Evolutionary conservation across 2,329 filamentous ascomycete species (phyloP), one percentile per base, ranked within the genome.

Genomic region (Pyricularia pennisetigena): DNA sequence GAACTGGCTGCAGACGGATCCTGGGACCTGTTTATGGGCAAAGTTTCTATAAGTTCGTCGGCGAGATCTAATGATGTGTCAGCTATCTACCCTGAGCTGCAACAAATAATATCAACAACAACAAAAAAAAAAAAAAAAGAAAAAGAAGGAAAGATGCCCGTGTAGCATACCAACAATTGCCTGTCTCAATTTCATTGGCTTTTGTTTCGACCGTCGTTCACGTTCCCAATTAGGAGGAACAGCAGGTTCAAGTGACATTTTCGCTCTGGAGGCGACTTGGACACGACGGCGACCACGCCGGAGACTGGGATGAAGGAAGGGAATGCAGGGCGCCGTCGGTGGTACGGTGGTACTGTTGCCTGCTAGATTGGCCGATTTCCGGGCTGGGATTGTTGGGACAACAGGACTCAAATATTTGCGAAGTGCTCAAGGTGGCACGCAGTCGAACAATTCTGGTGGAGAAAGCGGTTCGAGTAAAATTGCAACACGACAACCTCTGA

Each of bases 1-100:
- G 78, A 73, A 20, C 74, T 72, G 14, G 75, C 66, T 29, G 68
- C 70, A 0, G 77, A 71, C 12, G 73, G 41, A 30, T 74, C 71
- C 41, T 70, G 65, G 8, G 26, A 30, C 26, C 35, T 35, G 59
- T 62, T 28, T n/a, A 16, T 16, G 24, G 24, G 41, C 32, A 66
- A 29, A 10, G 1, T 59, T 23, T 59, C n/a, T 9, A 66, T 66
- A 24, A 59, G 23, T 20, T 66, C 65, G 23, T 66, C 65, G 7
- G 65, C 65, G n/a, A 66, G 10, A 8, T n/a, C 65, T 66, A 14
- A 20, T 64, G 30, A 9, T 26, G 28, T 24, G 35, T 66, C 64
- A 65, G 64, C 30, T 28, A 14, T 30, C 12, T 16, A 41, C 32
- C 32, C 14, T 35, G 32, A 29, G n/a, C 12, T 6, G 14, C 10